Evolutionary conservation across 768 basidiomycete genomes (phyloP), one percentile per base, ranked within the genome.

Genomic region (Leucosporidium yakuticum): DNA sequence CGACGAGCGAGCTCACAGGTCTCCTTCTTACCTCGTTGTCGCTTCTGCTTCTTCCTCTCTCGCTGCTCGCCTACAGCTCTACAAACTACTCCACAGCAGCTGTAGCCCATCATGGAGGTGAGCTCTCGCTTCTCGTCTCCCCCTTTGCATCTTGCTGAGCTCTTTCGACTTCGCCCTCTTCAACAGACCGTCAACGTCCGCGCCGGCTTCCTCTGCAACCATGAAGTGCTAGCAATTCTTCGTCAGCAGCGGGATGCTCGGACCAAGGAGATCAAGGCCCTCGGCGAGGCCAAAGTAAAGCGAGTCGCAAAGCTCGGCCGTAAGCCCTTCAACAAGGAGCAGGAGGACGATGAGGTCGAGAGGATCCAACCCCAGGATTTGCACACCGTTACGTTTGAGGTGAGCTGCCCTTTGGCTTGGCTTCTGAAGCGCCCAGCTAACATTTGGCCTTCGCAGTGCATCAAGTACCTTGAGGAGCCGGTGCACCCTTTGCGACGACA

Each of bases 161-260:
- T 31, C 54, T 20, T 27, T 23, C 19, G 49, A n/a, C 25, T 29
- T 1, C 47, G n/a, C 25, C 4, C 32, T 64, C 60, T 29, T 27
- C 50, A 7, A 14, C 63, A 90, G 88, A 84, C 90, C 31, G 74
- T 90, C 65, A 85, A 88, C 69, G 76, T 86, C 17, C 84, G 88
- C 61, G 81, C 88, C 21, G 86, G 90, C n/a, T 85, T 95, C 62
- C 84, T 97, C 21, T 88, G 91, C 39, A 95, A 96, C 79, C 85
- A 82, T 74, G 94, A 97, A 78, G 92, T 96, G 68, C 81, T 94
- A 56, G 75, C 83, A 23, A 84, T 93, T 63, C 84, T 96, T 61
- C 84, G 85, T 34, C 85, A 88, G 64, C 86, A 72, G 20, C 68
- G 64, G 17, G 47, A 67, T 44, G 36, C 54, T 11, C 69, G 68